Percentiles rank a stretch among this genome's conserved stretches.
Evolutionary conservation across 2,329 filamentous ascomycete genomes (phyloP).

Genomic region (Fusarium algeriense): DNA sequence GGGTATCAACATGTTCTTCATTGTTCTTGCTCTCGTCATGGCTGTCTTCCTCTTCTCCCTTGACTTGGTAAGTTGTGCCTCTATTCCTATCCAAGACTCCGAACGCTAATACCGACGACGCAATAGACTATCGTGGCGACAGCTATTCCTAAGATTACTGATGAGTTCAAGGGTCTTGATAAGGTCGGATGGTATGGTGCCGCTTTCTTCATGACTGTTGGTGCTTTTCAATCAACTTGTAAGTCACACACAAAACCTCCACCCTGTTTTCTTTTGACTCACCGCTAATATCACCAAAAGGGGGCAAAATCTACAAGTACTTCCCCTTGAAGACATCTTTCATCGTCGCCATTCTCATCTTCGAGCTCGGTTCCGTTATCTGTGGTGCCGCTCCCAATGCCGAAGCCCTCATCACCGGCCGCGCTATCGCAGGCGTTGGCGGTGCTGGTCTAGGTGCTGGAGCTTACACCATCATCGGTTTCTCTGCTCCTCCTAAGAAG

Average conservation of each 20-base stretch:
- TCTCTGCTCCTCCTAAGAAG: conserved; percentile 53
- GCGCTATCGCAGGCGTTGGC: conserved; percentile 61
- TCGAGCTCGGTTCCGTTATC: conserved; percentile 66
- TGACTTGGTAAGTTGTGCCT: conserved; percentile 55
- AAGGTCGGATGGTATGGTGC: conserved; percentile 72
- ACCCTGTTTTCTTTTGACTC: not conserved
- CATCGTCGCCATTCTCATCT: conserved; percentile 61
- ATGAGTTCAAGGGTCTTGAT: conserved; percentile 63
- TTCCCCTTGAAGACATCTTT: conserved; percentile 65
- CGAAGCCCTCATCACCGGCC: conserved; percentile 63
- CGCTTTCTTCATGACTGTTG: conserved; percentile 64
- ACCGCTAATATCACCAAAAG: conserved; percentile 46
- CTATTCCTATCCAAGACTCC: not conserved
- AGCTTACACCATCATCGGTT: conserved; percentile 64
- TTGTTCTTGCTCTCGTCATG: conserved; percentile 61
- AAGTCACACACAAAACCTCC: conserved; percentile 32
- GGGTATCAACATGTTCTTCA: conserved; percentile 56
- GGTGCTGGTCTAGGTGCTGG: conserved; percentile 64
- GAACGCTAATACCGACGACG: conserved; percentile 6
- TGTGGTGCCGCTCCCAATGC: conserved; percentile 62
- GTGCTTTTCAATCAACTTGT: conserved; percentile 59
- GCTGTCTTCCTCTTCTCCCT: conserved; percentile 64
- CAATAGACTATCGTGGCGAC: conserved; percentile 67
- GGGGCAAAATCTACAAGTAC: conserved; percentile 64
- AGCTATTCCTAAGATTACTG: conserved; percentile 68